Conservation (phyloP, 2,329 filamentous ascomycete genomes). For the Neocucurbitaria cava region DNA sequence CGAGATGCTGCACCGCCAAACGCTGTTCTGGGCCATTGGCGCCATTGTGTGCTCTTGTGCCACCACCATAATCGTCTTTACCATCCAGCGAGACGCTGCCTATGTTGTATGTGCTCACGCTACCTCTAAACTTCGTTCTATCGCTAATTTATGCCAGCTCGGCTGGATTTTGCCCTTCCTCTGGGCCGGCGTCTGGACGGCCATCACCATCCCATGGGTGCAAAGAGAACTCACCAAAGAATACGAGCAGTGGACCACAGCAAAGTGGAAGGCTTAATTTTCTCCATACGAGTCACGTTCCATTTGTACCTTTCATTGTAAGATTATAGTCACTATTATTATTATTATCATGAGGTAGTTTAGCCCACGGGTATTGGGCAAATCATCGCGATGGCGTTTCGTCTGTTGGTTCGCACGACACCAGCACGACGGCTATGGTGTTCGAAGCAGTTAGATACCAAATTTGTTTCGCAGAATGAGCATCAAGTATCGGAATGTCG, state of each 20-base stretch:
- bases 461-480: not conserved
- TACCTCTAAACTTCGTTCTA: not conserved
- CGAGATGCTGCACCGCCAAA: constrained; percentile 60
- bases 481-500: too few species aligned
- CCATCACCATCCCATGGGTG: constrained; percentile 56
- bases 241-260: constrained; percentile 45
- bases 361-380: not conserved
- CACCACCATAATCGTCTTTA: constrained; percentile 56
- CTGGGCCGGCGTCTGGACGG: constrained; percentile 58
- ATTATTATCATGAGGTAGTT: not conserved
- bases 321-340: too few species aligned
- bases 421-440: not conserved
- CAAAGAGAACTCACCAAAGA: constrained; percentile 45
- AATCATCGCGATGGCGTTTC: constrained; percentile 9
- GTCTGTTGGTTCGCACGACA: constrained; percentile 3
- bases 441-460: constrained; percentile 6
- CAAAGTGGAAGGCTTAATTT: constrained; percentile 46
- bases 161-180: constrained; percentile 59
- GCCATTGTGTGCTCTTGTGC: constrained; percentile 50
- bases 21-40: constrained; percentile 61
- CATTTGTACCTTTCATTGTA: constrained; percentile 1
- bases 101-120: constrained; percentile 52
- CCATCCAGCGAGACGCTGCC: constrained; percentile 55
- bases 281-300: not conserved
- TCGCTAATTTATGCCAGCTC: constrained; percentile 39